Conservation (phyloP, 1,284 basidiomycete species). For the Pholiota adiposa region DNA sequence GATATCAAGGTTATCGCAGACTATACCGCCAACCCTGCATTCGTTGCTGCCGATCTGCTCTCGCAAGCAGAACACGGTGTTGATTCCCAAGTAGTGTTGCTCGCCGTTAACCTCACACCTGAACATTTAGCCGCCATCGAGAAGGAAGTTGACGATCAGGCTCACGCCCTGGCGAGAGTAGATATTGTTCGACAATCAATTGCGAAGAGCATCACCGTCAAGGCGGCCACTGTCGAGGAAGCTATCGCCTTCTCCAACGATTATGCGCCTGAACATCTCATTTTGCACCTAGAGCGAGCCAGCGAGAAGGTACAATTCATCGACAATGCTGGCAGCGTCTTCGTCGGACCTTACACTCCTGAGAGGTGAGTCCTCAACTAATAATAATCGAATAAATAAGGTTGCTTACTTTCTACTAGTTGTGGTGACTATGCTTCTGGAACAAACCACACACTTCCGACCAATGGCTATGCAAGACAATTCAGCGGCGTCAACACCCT, state of each 20-base stretch:
- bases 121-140: conserved; percentile 79
- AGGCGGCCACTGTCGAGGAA: conserved; percentile 67
- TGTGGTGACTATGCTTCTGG: conserved; percentile 99
- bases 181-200: conserved; percentile 93
- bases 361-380: conserved; percentile 70
- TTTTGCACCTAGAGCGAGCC: conserved; percentile 84
- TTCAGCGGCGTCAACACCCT: conserved; percentile 98
- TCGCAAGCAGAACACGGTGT: conserved; percentile 98
- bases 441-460: conserved; percentile 97
- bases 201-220: conserved; percentile 90
- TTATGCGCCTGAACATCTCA: conserved; percentile 97
- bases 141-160: conserved; percentile 87
- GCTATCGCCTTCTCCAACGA: conserved; percentile 93
- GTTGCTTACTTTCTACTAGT: conserved; percentile 42
- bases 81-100: conserved; percentile 96
- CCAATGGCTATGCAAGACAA: conserved; percentile 95
- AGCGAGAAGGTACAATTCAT: conserved; percentile 67
- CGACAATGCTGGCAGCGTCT: conserved; percentile 94
- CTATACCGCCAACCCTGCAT: conserved; percentile 81
- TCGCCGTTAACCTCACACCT: conserved; percentile 74
- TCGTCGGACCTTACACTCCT: conserved; percentile 93
- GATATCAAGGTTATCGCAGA: conserved; percentile 87
- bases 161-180: conserved; percentile 84
- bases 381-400: conserved; percentile 7
- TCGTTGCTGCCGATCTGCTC: conserved; percentile 95